Conservation (phyloP, 768 basidiomycete genomes). For the Hericium coralloides region DNA sequence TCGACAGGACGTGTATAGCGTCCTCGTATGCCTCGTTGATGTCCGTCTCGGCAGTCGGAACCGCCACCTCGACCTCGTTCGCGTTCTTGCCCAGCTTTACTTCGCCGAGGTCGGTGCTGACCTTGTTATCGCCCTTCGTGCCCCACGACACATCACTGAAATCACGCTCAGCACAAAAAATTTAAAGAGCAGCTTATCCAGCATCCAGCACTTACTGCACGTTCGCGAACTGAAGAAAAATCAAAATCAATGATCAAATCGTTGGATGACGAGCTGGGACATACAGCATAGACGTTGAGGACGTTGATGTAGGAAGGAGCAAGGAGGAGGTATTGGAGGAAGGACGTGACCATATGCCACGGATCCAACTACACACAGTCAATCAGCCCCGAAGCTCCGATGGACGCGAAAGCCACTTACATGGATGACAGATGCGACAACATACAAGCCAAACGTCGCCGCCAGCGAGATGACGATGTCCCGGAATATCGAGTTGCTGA, state of each 20-base stretch:
- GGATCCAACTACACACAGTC: constrained; percentile 69
- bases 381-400: not conserved
- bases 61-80: constrained; percentile 78
- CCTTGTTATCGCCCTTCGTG: constrained; percentile 90
- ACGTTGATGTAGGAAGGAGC: constrained; percentile 93
- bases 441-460: constrained; percentile 86
- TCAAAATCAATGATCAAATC: not conserved
- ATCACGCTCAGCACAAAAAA: not conserved
- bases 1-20: constrained; percentile 72
- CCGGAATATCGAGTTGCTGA: constrained; percentile 73
- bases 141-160: constrained; percentile 87
- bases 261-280: constrained; percentile 15
- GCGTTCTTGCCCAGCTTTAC: constrained; percentile 58
- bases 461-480: constrained; percentile 80
- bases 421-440: constrained; percentile 75
- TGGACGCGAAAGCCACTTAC: constrained; percentile 39
- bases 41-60: constrained; percentile 84
- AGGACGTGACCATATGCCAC: constrained; percentile 97
- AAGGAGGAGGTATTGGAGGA: constrained; percentile 86
- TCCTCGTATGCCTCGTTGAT: constrained; percentile 88
- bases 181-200: not conserved
- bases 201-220: constrained; percentile 43
- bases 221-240: constrained; percentile 57
- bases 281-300: constrained; percentile 80
- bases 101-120: constrained; percentile 76